These are phyloP conservation scores for Diddensiella santjacobensis DNA, from an alignment of 805 yeast genomes.

Conservation along the genomic window DNA sequence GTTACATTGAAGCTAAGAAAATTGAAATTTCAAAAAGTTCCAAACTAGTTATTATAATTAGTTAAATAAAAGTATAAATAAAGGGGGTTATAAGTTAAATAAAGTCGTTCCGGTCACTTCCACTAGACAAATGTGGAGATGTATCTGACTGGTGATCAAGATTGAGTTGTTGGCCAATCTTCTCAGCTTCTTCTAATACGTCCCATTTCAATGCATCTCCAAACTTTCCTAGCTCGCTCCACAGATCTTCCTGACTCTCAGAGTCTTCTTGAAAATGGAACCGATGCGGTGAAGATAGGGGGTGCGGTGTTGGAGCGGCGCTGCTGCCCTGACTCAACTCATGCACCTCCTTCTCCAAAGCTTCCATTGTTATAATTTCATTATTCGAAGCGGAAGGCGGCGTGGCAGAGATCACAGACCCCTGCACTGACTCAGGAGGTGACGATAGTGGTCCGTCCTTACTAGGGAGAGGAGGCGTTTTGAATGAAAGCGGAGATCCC, in stretches of 20 bases:
- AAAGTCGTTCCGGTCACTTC: conserved; percentile 1
- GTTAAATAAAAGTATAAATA: not conserved
- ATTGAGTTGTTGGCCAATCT: conserved; percentile 7
- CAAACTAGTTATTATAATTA: no score
- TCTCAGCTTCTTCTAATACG: conserved; percentile 13
- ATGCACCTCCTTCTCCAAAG: not conserved
- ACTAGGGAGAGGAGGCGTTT: not conserved
- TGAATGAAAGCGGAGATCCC: not conserved
- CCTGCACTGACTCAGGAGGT: not conserved
- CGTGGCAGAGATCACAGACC: not conserved
- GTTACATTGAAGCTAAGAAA: no score
- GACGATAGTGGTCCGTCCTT: not conserved
- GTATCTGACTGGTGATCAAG: not conserved
- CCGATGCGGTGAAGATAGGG: not conserved
- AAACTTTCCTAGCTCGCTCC: conserved; percentile 4
- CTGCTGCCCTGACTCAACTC: not conserved
- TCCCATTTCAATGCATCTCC: conserved; percentile 12
- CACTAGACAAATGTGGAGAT: not conserved
- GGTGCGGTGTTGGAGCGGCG: not conserved
- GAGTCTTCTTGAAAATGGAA: not conserved
- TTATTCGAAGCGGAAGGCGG: not conserved
- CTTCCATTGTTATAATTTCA: not conserved
- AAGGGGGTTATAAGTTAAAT: not conserved
- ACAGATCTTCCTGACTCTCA: not conserved
- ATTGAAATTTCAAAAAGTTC: no score